phyloP scores from a whole-genome alignment of 2,329 filamentous ascomycete species.

The Amesomyces nigricolor region DNA sequence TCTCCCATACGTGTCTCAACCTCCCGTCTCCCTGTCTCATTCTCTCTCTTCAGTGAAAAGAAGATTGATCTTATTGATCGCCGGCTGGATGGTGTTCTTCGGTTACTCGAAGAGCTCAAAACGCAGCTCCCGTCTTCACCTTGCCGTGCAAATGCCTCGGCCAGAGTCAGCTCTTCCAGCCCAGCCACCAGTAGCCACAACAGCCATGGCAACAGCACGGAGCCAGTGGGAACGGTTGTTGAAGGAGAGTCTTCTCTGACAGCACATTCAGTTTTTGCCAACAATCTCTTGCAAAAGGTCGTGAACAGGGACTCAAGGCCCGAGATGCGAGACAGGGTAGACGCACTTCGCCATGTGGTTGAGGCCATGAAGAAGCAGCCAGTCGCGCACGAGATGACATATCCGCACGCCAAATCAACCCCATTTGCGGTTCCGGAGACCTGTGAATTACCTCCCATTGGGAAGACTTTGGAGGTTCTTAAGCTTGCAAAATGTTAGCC shows the following conservation, averaged over 20 bases:
- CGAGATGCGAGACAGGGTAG: slow-evolving; percentile 33
- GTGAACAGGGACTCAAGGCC: slow-evolving; percentile 30
- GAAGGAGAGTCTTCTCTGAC: slow-evolving; percentile 43
- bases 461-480: slow-evolving; percentile 17
- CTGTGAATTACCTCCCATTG: slow-evolving; percentile 20
- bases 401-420: slow-evolving; percentile 21
- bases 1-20: background rate
- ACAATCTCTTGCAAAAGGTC: slow-evolving; percentile 38
- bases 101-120: slow-evolving; percentile 33
- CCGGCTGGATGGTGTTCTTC: slow-evolving; percentile 32
- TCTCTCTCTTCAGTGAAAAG: slow-evolving; percentile 28
- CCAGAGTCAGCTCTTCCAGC: slow-evolving; percentile 15
- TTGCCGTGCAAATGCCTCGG: background rate
- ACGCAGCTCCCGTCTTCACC: slow-evolving; percentile 2
- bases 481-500: slow-evolving; percentile 13
- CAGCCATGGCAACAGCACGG: slow-evolving; percentile 16
- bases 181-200: slow-evolving; percentile 8
- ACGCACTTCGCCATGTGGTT: slow-evolving; percentile 31
- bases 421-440: slow-evolving; percentile 1
- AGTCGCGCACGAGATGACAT: slow-evolving; percentile 26
- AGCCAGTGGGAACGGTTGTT: slow-evolving; percentile 31
- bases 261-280: slow-evolving; percentile 43
- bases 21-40: background rate
- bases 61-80: slow-evolving; percentile 37
- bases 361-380: slow-evolving; percentile 28